Base-by-base conservation (phyloP, 1,284 basidiomycete species). In the Macrocystidia cucumis region DNA sequence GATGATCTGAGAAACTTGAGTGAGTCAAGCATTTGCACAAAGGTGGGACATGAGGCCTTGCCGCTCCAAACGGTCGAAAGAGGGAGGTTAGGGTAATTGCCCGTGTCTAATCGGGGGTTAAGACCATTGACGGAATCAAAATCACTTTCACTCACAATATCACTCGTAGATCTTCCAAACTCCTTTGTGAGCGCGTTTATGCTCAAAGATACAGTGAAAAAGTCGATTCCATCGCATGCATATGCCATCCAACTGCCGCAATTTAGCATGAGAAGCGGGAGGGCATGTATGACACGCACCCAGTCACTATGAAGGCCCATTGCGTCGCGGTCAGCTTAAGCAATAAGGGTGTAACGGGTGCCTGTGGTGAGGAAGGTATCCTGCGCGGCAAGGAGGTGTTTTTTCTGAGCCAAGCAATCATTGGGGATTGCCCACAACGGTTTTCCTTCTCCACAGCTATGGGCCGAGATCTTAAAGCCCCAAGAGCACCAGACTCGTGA, bases 41-140 rank as follows among this genome's bases (percentile, higher is more conserved):
- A n/a, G 12, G 22, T 19, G 19, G 12, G 16, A n/a, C 20, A 19
- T 9, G 3, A 12, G 28, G 13, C 22, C 62, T n/a, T 46, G 91
- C 74, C 20, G 92, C 92, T 16, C 93, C 95, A 20, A 76, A 61
- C 1, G 87, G 85, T 35, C 95, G 80, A 67, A 96, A 90, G 20
- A 98, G 76, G 1, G 97, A 70, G 0, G 93, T 97, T 32, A 98
- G 72, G 2, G 93, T 98, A 54, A 98, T 92, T 5, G 90, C 75
- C 18, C 78, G 78, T 32, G 86, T 83, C 80, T 85, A 16, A 16
- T 25, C 27, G 28, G 27, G 24, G 22, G 29, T 21, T 19, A 27
- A 33, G 28, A 32, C 35, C 11, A 37, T 11, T 11, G 38, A 27
- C 17, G 30, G 27, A 16, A 3, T 21, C 35, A n/a, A 13, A 36